These are phyloP conservation scores for Phytophthora lateralis DNA, from an alignment of 352 stramenopile genomes.

Conservation along the genomic window DNA sequence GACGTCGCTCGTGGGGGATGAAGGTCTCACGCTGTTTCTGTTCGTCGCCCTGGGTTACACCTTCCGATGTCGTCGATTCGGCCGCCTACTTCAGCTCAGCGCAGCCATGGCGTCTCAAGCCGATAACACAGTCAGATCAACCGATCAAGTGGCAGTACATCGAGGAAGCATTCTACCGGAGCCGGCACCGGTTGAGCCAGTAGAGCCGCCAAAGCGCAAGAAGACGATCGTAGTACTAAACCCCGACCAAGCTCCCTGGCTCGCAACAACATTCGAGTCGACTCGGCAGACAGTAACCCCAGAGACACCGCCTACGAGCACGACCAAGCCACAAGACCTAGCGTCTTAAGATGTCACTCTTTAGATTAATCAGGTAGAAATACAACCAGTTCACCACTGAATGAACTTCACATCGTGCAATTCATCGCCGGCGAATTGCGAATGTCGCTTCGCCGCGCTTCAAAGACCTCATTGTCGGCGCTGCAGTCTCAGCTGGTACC, in stretches of 20 bases:
- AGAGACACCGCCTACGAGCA: slow-evolving; percentile 12
- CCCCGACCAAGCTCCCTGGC: slow-evolving; percentile 39
- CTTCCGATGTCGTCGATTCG: slow-evolving; percentile 65
- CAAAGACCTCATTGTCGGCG: slow-evolving; percentile 19
- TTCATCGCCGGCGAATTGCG: slow-evolving; percentile 24
- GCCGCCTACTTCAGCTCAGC: slow-evolving; percentile 43
- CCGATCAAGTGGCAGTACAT: slow-evolving; percentile 10
- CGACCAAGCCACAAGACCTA: slow-evolving; percentile 10
- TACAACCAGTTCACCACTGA: neutral
- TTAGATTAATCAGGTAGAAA: slow-evolving; percentile 3
- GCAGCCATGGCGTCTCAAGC: neutral
- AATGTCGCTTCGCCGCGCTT: slow-evolving; percentile 23
- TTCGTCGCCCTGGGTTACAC: slow-evolving; percentile 55
- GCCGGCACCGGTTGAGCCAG: slow-evolving; percentile 6
- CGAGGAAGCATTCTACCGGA: slow-evolving; percentile 33
- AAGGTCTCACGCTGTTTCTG: slow-evolving; percentile 50
- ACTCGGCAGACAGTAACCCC: slow-evolving; percentile 4
- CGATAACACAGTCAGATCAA: slow-evolving; percentile 1
- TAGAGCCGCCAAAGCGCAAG: slow-evolving; percentile 22
- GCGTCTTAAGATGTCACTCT: neutral
- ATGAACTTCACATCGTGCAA: too few species aligned
- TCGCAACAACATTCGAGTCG: slow-evolving; percentile 35
- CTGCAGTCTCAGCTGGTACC: neutral
- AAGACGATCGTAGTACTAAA: slow-evolving; percentile 55
- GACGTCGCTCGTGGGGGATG: slow-evolving; percentile 39